Conservation (phyloP, 306 rosid genomes). For the Potentilla sterilis region DNA sequence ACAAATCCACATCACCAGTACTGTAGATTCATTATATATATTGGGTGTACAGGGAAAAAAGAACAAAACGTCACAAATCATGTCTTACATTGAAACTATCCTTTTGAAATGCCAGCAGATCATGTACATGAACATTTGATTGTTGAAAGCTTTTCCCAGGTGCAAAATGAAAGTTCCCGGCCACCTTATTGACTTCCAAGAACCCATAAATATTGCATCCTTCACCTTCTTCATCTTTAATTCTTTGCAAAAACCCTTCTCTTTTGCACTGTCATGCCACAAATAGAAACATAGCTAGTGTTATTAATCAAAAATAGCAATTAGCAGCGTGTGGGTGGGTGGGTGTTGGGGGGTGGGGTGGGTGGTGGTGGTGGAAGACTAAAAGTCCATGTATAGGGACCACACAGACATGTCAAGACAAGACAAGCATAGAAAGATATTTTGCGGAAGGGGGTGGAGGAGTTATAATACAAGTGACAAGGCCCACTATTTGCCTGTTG, state of each 20-base stretch:
- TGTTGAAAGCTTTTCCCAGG: constrained; percentile 99
- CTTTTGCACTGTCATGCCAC: constrained; percentile 76
- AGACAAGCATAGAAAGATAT: too few relatives aligned
- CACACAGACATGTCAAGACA: neutral
- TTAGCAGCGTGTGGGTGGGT: neutral
- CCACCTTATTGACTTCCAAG: constrained; percentile 95
- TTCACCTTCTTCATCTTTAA: constrained; percentile 97
- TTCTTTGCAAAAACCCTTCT: constrained; percentile 92
- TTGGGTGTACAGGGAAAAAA: neutral
- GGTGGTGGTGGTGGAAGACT: too few relatives aligned
- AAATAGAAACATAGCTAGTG: constrained; percentile 17
- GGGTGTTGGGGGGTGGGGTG: too few relatives aligned
- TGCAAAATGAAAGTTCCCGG: constrained; percentile 97
- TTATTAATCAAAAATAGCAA: neutral
- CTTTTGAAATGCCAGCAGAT: constrained; percentile 87
- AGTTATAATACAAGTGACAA: neutral
- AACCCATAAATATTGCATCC: constrained; percentile 95
- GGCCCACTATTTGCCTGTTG: neutral
- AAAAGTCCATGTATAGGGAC: neutral
- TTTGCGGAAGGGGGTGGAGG: constrained; percentile 6
- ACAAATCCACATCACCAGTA: neutral
- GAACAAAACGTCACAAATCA: constrained; percentile 17
- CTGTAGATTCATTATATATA: neutral
- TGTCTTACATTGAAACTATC: constrained; percentile 88
- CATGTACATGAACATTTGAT: constrained; percentile 87